phyloP scores from a whole-genome alignment of 208 protist species.

The Trypanosoma scelopori region DNA sequence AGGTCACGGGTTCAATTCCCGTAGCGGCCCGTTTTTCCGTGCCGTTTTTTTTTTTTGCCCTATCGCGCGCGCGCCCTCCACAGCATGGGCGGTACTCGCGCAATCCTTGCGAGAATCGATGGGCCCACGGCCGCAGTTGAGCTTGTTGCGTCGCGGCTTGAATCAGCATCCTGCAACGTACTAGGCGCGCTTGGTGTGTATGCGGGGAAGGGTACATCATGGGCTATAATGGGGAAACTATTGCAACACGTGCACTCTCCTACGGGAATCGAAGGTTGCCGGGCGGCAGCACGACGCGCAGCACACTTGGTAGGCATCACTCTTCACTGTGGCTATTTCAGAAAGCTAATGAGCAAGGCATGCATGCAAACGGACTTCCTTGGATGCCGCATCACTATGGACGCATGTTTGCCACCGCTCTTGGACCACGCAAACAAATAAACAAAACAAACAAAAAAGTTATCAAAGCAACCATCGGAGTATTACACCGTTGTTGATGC shows the following conservation, averaged over 20 bases:
- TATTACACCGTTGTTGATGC: constrained; percentile 6
- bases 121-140: constrained; percentile 28
- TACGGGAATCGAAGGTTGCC: neutral
- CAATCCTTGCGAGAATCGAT: constrained; percentile 42
- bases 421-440: neutral
- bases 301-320: constrained; percentile 8
- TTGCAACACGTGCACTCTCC: neutral
- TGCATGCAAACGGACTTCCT: neutral
- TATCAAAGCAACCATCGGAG: neutral
- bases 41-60: too few species aligned
- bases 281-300: constrained; percentile 13
- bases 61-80: constrained; percentile 30
- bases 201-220: constrained; percentile 2
- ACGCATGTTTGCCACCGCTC: constrained; percentile 8
- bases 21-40: constrained; percentile 20
- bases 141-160: constrained; percentile 39
- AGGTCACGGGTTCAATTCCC: constrained; percentile 33
- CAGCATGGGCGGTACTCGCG: constrained; percentile 55
- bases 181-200: constrained; percentile 29
- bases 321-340: constrained; percentile 11
- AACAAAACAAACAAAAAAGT: neutral
- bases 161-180: constrained; percentile 26
- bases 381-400: constrained; percentile 9
- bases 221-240: constrained; percentile 10
- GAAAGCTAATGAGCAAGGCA: neutral